phyloP scores from a whole-genome alignment of 2,329 filamentous ascomycete species.

The Colletotrichum sp. region DNA sequence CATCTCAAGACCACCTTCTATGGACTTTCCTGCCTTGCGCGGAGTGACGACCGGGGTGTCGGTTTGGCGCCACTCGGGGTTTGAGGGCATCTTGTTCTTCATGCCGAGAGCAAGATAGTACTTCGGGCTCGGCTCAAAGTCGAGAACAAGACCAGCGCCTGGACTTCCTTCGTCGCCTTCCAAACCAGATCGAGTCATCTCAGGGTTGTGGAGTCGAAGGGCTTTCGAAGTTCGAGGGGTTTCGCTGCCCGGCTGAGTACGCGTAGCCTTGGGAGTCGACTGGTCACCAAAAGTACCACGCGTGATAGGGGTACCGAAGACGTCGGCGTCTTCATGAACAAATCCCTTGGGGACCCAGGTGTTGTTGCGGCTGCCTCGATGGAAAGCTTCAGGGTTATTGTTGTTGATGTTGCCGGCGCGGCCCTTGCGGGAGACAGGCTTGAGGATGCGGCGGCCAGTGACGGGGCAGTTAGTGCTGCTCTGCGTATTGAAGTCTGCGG shows the following conservation, averaged over 20 bases:
- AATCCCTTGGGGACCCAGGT: background rate
- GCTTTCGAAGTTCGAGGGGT: background rate
- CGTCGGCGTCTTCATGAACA: background rate
- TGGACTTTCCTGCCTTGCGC: background rate
- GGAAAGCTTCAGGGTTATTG: background rate
- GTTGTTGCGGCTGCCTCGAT: background rate
- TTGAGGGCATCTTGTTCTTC: background rate
- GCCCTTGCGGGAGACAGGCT: background rate
- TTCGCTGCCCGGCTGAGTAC: background rate
- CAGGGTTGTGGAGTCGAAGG: background rate
- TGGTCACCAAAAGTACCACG: background rate
- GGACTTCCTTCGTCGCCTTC: background rate
- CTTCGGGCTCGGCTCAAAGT: constrained; percentile 4
- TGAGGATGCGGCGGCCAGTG: background rate
- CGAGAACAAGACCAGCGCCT: background rate
- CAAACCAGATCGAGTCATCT: background rate
- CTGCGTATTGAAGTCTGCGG: background rate
- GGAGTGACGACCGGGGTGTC: background rate
- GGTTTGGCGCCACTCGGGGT: background rate
- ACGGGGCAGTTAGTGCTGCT: background rate
- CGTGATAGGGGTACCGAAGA: background rate
- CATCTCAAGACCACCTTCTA: background rate
- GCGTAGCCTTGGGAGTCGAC: background rate
- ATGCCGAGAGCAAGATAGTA: background rate
- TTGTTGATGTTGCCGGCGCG: background rate